These are phyloP conservation scores for Thelonectria olida DNA, from an alignment of 2,329 filamentous ascomycete genomes.

Conservation along the genomic window DNA sequence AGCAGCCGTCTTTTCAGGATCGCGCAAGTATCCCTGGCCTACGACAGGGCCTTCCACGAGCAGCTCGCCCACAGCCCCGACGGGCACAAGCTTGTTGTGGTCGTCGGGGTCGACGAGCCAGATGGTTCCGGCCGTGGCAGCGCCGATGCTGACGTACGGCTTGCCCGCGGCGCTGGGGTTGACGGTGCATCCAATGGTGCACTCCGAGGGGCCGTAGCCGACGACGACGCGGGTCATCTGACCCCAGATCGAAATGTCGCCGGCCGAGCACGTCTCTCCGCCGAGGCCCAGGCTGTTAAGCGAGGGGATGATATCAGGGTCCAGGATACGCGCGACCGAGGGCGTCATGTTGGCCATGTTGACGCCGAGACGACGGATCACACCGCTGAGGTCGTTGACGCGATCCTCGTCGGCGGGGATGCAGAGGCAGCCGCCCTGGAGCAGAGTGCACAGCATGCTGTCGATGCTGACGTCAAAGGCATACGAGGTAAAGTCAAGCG, in stretches of 20 bases:
- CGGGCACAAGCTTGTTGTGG: slow-evolving; percentile 55
- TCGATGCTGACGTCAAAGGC: slow-evolving; percentile 65
- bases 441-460: slow-evolving; percentile 62
- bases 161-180: slow-evolving; percentile 50
- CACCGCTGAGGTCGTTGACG: slow-evolving; percentile 58
- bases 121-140: slow-evolving; percentile 56
- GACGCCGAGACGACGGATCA: slow-evolving; percentile 53
- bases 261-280: slow-evolving; percentile 62
- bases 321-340: slow-evolving; percentile 58
- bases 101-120: slow-evolving; percentile 62
- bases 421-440: slow-evolving; percentile 60
- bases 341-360: slow-evolving; percentile 62
- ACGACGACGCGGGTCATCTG: slow-evolving; percentile 57
- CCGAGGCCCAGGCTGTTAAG: slow-evolving; percentile 59
- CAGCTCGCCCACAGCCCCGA: slow-evolving; percentile 62
- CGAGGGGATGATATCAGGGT: slow-evolving; percentile 54
- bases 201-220: slow-evolving; percentile 64
- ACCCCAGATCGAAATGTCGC: slow-evolving; percentile 59
- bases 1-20: slow-evolving; percentile 64
- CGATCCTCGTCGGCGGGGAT: slow-evolving; percentile 64
- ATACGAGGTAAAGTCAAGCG: slow-evolving; percentile 60
- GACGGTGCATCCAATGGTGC: slow-evolving; percentile 61
- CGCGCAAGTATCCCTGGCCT: slow-evolving; percentile 68
- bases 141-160: slow-evolving; percentile 55
- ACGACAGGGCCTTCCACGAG: slow-evolving; percentile 68